A percentile compares a stretch with the other conserved stretches of the same genome.
phyloP scores from a whole-genome alignment of 1,284 basidiomycete genomes.

The Phellopilus nigrolimitatus region DNA sequence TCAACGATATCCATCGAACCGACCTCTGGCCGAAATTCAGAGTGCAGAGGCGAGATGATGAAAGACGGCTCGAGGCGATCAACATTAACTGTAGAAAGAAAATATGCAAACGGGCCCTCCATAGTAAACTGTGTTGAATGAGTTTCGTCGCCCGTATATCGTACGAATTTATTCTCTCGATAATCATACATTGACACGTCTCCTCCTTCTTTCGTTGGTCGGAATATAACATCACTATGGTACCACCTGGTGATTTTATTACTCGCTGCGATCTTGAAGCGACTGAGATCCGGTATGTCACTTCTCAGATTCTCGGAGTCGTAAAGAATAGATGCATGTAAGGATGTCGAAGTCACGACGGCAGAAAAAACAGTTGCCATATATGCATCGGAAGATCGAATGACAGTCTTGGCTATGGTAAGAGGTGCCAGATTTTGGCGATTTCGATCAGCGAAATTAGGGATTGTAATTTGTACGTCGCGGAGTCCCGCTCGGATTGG shows the following conservation, averaged over 20 bases:
- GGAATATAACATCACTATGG: conserved; percentile 52
- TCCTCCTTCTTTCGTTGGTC: conserved; percentile 38
- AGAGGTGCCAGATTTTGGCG: conserved; percentile 38
- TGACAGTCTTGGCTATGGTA: conserved; percentile 53
- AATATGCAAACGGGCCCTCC: conserved; percentile 84
- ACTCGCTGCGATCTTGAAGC: conserved; percentile 82
- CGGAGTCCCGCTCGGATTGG: conserved; percentile 26
- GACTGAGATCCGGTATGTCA: conserved; percentile 69
- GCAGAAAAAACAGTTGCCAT: conserved; percentile 32
- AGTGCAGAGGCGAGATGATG: conserved; percentile 61
- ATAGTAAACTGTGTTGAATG: conserved; percentile 34
- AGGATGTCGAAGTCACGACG: conserved; percentile 70
- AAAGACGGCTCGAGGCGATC: conserved; percentile 82
- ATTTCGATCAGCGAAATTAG: conserved; percentile 30
- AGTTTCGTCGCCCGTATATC: conserved; percentile 32
- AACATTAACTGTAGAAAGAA: conserved; percentile 76
- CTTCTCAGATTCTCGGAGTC: conserved; percentile 75
- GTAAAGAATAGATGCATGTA: conserved; percentile 86
- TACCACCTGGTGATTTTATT: conserved; percentile 76
- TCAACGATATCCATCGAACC: conserved; percentile 69
- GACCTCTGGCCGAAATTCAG: conserved; percentile 34
- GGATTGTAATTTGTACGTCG: conserved; percentile 49
- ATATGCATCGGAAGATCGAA: conserved; percentile 26
- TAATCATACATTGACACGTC: conserved; percentile 62
- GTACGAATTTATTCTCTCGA: conserved; percentile 41